Percentiles rank a stretch among this genome's conserved stretches.
phyloP scores from a whole-genome alignment of 768 basidiomycete species.

The Xerocomellus chrysenteron region DNA sequence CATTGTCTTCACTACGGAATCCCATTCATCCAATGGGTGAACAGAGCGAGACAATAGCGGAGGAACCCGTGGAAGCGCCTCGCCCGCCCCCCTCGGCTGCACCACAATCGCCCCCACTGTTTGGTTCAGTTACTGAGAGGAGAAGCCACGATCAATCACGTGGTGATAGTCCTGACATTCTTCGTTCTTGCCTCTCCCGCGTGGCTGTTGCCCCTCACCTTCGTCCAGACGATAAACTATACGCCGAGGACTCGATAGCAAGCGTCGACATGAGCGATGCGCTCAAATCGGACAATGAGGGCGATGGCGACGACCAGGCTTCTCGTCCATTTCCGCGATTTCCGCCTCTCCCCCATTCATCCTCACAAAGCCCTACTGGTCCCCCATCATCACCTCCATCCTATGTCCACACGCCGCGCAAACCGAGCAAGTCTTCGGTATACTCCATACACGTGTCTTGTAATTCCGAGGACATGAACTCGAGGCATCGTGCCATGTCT shows the following conservation, averaged over 20 bases:
- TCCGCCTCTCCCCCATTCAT: conserved; percentile 24
- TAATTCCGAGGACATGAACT: conserved; percentile 3
- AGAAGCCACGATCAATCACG: conserved; percentile 8
- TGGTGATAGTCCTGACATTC: conserved; percentile 23
- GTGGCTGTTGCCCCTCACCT: neutral
- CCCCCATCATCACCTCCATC: conserved; percentile 4
- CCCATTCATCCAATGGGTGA: conserved; percentile 11
- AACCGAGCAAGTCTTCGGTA: conserved; percentile 20
- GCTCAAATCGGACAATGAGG: conserved; percentile 29
- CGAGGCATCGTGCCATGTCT: conserved; percentile 24
- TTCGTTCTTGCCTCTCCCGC: conserved; percentile 18
- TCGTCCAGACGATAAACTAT: conserved; percentile 1
- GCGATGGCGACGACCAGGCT: conserved; percentile 24
- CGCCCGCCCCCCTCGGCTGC: neutral
- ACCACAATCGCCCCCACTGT: conserved; percentile 1
- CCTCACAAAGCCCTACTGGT: conserved; percentile 7
- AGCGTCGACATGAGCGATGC: conserved; percentile 34
- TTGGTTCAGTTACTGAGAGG: conserved; percentile 6
- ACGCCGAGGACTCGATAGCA: conserved; percentile 27
- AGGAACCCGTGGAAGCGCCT: conserved; percentile 11
- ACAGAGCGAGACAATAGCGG: conserved; percentile 16
- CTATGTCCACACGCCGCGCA: conserved; percentile 25
- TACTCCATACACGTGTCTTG: conserved; percentile 11
- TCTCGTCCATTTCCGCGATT: conserved; percentile 27
- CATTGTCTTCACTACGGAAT: conserved; percentile 31